Base-by-base conservation (phyloP, 305 asterid species). In the Solanum aculeatissimum region DNA sequence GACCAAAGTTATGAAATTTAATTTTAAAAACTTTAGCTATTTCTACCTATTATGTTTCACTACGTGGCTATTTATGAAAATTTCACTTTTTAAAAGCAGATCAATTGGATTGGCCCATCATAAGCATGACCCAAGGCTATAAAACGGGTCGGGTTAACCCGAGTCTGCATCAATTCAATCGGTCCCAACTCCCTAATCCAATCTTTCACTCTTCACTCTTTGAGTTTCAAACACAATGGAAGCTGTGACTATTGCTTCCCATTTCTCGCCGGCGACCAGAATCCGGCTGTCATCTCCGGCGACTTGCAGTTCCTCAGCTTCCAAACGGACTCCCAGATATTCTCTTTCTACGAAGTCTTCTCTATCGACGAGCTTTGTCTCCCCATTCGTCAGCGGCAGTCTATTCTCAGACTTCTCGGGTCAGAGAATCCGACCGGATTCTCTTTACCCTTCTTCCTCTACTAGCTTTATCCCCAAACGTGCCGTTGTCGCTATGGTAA, bases 401-500 rank as follows among this genome's bases (percentile, higher is more conserved):
- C 85, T 86, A 82, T 83, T 87, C 7, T 81, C 91, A 40, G 97
- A 88, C 71, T 95, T 96, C 69, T 89, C 96, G 54, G 98, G 98
- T 80, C 89, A 74, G 42, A 91, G 78, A 84, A 93, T 92, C 85
- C 95, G 92, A 74, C 92, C 97, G 83, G 86, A 87, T 86, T 93
- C 94, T 23, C 94, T 92, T 45, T 85, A 84, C 83, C 89, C 91
- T 12, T 84, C 89, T 83, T 87, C 91, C 81, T 83, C 92, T 11
- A 65, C 92, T 21, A 60, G 81, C 43, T 89, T 89, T 79, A 86
- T 85, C 21, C 84, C 89, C 75, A 92, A 91, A 85, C 98, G 98
- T 6, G 92, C 95, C 51, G 95, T 91, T 65, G 94, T 95, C 18
- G 91, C 97, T 27, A 96, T 92, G 98, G 98, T 96, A 89, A 51